phyloP scores from a whole-genome alignment of 148 eudicot species.

The Tetragonia tetragonoides region DNA sequence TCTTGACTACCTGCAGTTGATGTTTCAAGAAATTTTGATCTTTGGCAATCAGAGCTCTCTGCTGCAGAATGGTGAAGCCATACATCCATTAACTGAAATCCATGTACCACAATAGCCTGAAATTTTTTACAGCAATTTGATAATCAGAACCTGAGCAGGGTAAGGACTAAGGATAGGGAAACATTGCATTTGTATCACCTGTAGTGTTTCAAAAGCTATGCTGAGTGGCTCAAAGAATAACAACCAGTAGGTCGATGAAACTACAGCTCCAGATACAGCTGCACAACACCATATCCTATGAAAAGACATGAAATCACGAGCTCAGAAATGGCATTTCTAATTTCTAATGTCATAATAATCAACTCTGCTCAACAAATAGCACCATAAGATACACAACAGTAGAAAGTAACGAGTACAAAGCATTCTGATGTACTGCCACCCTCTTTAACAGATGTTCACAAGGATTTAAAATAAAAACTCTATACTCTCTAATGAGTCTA shows the following conservation, averaged over 20 bases:
- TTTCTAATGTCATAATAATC: background rate
- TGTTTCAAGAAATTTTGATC: conserved; percentile 60
- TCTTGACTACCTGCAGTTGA: conserved; percentile 60
- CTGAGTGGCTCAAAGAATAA: conserved; percentile 95
- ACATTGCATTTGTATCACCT: conserved; percentile 42
- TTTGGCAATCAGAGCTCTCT: conserved; percentile 52
- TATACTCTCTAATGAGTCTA: too few relatives aligned
- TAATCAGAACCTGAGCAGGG: conserved; percentile 2
- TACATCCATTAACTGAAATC: conserved; percentile 88
- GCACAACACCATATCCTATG: conserved; percentile 72
- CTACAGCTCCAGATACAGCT: conserved; percentile 47
- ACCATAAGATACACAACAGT: background rate
- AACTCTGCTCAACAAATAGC: background rate
- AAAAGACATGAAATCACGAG: conserved; percentile 14
- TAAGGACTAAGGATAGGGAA: background rate
- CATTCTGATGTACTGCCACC: background rate
- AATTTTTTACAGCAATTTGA: conserved; percentile 26
- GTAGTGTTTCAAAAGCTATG: conserved; percentile 92
- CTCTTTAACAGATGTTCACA: background rate
- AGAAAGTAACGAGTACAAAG: background rate
- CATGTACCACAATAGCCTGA: conserved; percentile 92
- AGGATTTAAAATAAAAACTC: too few relatives aligned
- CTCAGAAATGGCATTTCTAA: conserved; percentile 17
- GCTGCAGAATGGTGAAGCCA: conserved; percentile 77
- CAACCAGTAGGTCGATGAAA: conserved; percentile 64